Evolutionary conservation across 2,329 filamentous ascomycete species (phyloP), one percentile per base, ranked within the genome.

Genomic region (Escovopsis sp.): DNA sequence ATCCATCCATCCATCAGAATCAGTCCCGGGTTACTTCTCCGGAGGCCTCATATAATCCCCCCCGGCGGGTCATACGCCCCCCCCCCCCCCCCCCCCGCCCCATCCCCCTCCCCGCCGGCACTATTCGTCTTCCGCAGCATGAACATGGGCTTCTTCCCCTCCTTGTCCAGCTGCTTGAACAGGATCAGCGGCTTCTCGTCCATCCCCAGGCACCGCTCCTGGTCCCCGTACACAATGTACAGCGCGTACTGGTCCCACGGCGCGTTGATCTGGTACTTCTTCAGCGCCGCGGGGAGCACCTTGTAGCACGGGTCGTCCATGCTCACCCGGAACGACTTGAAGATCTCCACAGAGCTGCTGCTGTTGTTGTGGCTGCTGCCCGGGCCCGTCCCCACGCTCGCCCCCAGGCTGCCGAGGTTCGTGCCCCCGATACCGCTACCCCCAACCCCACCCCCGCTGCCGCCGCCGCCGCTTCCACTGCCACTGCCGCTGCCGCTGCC

Each of bases 251-350:
- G 86, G 51, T 93, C 84, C 84, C 88, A 95, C 39, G 94, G 89
- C 16, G 88, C 89, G 50, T 93, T 89, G 66, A 98, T 98, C 57
- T 96, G 91, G 65, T 98, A 98, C 59, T 95, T 94, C 59, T 93
- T 93, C 14, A 98, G 73, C 2, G 91, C 91, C 13, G 93, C 91
- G 2, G 91, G 91, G 2, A 98, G 71, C 25, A 98, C 91, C 59
- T 95, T 95, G 67, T 94, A 84, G 65, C 91, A 98, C 3, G 91
- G 91, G 56, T 98, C 91, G 51, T 98, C 91, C 74, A 96, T 93
- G 57, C 84, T 91, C 47, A 98, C 91, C 33, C 89, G 81, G 73
- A 98, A 98, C 1, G 85, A 94, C 61, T 98, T 98, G 77, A 96
- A 96, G 45, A 98, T 95, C 61, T 98, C 91, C 45, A 95, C 88